Evolutionary conservation across 371 early-diverging fungal genomes (phyloP).

Genomic region (Coemansia sp.): DNA sequence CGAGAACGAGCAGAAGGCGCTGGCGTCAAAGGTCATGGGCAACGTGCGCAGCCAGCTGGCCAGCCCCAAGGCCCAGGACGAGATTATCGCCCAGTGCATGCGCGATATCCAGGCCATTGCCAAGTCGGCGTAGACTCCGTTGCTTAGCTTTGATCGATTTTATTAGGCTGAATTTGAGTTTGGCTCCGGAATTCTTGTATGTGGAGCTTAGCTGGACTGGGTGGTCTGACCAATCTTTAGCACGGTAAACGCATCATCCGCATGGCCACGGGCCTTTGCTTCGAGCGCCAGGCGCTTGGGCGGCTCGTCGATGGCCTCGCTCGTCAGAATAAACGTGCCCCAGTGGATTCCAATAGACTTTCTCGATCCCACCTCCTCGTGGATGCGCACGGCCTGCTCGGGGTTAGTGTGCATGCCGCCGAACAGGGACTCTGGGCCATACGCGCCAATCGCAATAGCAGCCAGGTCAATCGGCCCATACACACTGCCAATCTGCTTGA

Average conservation of each 20-base stretch:
- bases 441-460: conserved; percentile 83
- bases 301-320: conserved; percentile 69
- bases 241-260: conserved; percentile 16
- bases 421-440: conserved; percentile 67
- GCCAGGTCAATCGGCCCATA: conserved; percentile 71
- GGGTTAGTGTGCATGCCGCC: conserved; percentile 72
- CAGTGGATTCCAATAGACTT: conserved; percentile 70
- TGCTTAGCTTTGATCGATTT: no score
- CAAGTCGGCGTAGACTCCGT: conserved; percentile 25
- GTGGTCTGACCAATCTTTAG: conserved; percentile 42
- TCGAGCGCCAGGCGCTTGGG: conserved; percentile 52
- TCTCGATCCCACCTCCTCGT: conserved; percentile 66
- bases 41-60: conserved; percentile 77
- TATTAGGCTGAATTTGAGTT: no score
- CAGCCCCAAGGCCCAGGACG: conserved; percentile 69
- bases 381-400: conserved; percentile 75
- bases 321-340: conserved; percentile 66
- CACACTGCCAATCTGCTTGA: conserved; percentile 74
- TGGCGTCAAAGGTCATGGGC: conserved; percentile 83
- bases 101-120: conserved; percentile 50
- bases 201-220: neutral
- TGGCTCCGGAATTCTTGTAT: no score
- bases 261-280: conserved; percentile 43
- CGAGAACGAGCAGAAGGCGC: conserved; percentile 89
- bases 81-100: conserved; percentile 54